phyloP scores from a whole-genome alignment of 768 basidiomycete species.

The Termitomyces sp. region DNA sequence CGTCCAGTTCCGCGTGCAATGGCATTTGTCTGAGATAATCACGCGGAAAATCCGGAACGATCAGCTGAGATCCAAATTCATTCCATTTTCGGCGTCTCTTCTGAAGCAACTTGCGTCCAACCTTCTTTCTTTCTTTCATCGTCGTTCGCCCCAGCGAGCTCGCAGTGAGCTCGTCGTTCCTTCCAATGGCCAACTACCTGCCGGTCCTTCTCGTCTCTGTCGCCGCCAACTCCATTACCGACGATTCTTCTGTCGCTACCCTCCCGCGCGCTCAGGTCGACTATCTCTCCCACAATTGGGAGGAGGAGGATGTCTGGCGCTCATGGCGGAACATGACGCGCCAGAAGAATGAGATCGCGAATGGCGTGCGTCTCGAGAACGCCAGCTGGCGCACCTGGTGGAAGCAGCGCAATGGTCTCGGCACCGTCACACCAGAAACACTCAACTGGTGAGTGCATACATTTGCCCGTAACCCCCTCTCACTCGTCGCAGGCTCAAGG shows the following conservation, averaged over 20 bases:
- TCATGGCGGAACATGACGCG: conserved; percentile 99
- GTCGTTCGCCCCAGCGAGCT: conserved; percentile 10
- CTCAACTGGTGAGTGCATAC: conserved; percentile 81
- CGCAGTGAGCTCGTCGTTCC: conserved; percentile 8
- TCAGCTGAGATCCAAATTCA: conserved; percentile 16
- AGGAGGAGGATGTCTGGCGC: conserved; percentile 97
- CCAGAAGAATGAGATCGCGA: conserved; percentile 97
- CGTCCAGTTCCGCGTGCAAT: not conserved
- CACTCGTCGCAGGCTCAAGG: conserved; percentile 75
- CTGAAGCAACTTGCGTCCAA: conserved; percentile 1
- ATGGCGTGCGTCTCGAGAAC: conserved; percentile 93
- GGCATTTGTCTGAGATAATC: conserved; percentile 8
- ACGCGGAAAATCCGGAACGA: conserved; percentile 16
- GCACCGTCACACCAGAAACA: conserved; percentile 93
- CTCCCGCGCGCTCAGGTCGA: conserved; percentile 92
- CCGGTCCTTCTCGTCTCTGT: conserved; percentile 67
- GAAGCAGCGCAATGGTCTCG: conserved; percentile 96
- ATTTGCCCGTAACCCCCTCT: conserved; percentile 1
- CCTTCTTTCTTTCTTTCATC: conserved; percentile 7
- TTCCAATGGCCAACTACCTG: conserved; percentile 59
- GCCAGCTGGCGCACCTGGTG: conserved; percentile 99
- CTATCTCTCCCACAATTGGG: conserved; percentile 97
- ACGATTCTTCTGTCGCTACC: conserved; percentile 79
- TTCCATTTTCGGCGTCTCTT: conserved; percentile 8
- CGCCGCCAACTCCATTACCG: conserved; percentile 51